Evolutionary conservation across 148 eudicot genomes (phyloP).

Genomic region (Fagopyrum esculentum): DNA sequence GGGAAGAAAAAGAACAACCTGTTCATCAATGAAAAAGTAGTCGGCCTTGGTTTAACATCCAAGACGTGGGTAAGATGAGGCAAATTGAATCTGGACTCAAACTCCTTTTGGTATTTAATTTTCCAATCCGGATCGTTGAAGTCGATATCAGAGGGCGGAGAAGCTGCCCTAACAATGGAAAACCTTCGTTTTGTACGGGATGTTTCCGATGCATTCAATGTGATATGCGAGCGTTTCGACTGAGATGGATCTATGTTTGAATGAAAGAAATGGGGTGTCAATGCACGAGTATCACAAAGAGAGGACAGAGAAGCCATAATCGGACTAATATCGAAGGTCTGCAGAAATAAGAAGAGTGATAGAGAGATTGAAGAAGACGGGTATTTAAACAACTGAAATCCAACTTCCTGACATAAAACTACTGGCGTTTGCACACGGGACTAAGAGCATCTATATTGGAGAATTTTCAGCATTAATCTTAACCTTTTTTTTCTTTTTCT

Average conservation of each 20-base stretch:
- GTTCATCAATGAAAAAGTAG: constrained; percentile 38
- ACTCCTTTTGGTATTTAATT: constrained; percentile 26
- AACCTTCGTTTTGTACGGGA: constrained; percentile 17
- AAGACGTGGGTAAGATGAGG: constrained; percentile 37
- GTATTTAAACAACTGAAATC: constrained; percentile 1
- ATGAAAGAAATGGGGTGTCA: background rate
- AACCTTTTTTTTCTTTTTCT: no score
- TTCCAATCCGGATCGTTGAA: constrained; percentile 42
- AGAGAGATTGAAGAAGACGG: background rate
- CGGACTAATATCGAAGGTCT: background rate
- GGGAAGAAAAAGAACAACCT: constrained; percentile 24
- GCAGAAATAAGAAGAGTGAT: background rate
- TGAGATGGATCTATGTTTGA: background rate
- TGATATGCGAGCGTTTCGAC: background rate
- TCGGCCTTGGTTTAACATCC: constrained; percentile 33
- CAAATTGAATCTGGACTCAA: constrained; percentile 34
- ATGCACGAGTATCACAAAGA: background rate
- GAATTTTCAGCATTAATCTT: no score
- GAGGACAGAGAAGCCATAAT: constrained; percentile 6
- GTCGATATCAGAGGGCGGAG: constrained; percentile 21
- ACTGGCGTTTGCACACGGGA: background rate
- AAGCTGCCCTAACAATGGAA: constrained; percentile 15
- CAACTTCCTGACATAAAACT: background rate
- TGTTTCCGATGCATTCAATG: constrained; percentile 19
- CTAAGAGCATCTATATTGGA: no score